Evolutionary conservation across 1,284 basidiomycete genomes (phyloP).

Genomic region (Fomitopsis pinicola): DNA sequence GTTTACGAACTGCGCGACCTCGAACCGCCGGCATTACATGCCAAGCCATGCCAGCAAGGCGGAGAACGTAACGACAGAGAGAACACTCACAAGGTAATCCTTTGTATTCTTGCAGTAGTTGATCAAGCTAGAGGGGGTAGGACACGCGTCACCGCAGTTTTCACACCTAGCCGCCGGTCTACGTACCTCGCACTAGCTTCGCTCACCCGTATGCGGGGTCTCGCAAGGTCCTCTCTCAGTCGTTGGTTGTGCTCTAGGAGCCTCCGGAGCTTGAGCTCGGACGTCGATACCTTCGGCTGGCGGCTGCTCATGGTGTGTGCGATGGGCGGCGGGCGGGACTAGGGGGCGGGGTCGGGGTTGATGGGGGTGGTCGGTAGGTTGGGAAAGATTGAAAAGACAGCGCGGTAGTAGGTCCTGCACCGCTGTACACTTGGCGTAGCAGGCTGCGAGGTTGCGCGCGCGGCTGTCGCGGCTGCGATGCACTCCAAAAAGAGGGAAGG

Average conservation of each 20-base stretch:
- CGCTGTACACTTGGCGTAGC: conserved; percentile 1
- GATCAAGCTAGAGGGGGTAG: conserved; percentile 50
- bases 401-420: conserved; percentile 3
- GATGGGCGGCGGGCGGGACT: conserved; percentile 1
- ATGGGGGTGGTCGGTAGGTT: background rate
- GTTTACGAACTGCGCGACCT: background rate
- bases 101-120: conserved; percentile 71
- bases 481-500: conserved; percentile 14
- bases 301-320: conserved; percentile 27
- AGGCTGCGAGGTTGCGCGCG: background rate
- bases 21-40: background rate
- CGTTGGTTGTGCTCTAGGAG: conserved; percentile 78
- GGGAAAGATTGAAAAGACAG: conserved; percentile 4
- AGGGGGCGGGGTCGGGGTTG: background rate
- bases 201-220: conserved; percentile 71
- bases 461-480: conserved; percentile 2
- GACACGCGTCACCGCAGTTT: background rate
- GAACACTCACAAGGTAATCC: conserved; percentile 60
- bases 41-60: background rate
- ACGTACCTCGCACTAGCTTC: conserved; percentile 70
- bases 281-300: conserved; percentile 61
- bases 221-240: conserved; percentile 69
- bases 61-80: background rate
- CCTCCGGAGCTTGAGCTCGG: conserved; percentile 79
- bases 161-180: background rate